Conservation (phyloP, 441 rosid species). For the Flueggea neowawraea region DNA sequence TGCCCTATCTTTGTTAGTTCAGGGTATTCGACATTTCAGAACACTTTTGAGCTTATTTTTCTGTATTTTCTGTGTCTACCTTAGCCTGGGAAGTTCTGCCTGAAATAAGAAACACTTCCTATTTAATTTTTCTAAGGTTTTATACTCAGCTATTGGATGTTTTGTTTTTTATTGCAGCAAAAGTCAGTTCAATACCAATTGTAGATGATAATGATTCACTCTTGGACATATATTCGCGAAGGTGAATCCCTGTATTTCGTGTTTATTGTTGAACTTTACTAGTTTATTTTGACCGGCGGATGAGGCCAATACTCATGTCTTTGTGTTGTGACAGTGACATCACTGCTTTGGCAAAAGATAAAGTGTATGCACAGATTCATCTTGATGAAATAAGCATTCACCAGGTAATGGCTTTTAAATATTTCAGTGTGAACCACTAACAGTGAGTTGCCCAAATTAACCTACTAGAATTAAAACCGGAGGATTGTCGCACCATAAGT, state of each 20-base stretch:
- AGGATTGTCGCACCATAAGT: too few relatives aligned
- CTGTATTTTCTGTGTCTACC: constrained; percentile 4
- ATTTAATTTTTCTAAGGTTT: too few relatives aligned
- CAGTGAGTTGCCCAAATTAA: too few relatives aligned
- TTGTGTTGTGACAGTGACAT: constrained; percentile 66
- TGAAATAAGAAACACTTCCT: too few relatives aligned
- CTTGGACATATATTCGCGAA: constrained; percentile 89
- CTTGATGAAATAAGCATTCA: constrained; percentile 89
- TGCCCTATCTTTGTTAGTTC: constrained; percentile 52
- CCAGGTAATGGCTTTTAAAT: constrained; percentile 49
- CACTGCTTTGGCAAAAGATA: constrained; percentile 96
- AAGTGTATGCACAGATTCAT: constrained; percentile 86
- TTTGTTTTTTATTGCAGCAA: constrained; percentile 46
- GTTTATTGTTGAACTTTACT: neutral
- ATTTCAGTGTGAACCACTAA: neutral
- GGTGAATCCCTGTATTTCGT: constrained; percentile 36
- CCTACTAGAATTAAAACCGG: too few relatives aligned
- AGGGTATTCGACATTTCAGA: constrained; percentile 32
- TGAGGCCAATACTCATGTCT: neutral
- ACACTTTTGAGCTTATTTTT: neutral
- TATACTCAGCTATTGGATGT: neutral
- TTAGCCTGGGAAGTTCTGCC: neutral
- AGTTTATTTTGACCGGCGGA: neutral
- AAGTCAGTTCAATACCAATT: constrained; percentile 93
- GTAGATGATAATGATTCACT: constrained; percentile 97